A percentile compares a stretch with the other conserved stretches of the same genome.
phyloP scores from a whole-genome alignment of 2,329 filamentous ascomycete species.

The Oidium heveae region DNA sequence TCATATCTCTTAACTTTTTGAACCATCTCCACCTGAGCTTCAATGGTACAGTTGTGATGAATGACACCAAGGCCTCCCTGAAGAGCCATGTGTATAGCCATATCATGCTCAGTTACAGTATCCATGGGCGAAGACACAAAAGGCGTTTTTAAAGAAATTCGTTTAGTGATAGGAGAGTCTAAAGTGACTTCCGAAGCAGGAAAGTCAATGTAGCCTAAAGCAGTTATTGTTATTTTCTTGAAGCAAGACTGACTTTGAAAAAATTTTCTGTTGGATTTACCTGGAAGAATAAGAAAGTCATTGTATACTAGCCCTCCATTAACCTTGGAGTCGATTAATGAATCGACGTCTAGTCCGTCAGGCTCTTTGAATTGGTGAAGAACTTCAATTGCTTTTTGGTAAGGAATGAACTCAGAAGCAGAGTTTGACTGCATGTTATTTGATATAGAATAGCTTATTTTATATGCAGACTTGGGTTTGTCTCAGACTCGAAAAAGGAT shows the following conservation, averaged over 20 bases:
- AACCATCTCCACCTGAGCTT: conserved; percentile 96
- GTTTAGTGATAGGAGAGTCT: conserved; percentile 82
- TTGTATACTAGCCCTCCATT: conserved; percentile 95
- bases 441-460: too few relatives aligned
- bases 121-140: conserved; percentile 98
- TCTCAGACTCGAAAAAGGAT: background rate
- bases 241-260: too few relatives aligned
- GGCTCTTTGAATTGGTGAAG: conserved; percentile 55
- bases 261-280: too few relatives aligned
- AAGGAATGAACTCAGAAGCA: conserved; percentile 34
- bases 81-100: conserved; percentile 93
- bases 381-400: conserved; percentile 50
- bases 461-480: background rate
- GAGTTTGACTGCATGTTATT: background rate
- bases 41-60: conserved; percentile 97
- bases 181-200: conserved; percentile 69
- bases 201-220: conserved; percentile 77
- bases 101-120: conserved; percentile 96
- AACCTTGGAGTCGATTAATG: conserved; percentile 72
- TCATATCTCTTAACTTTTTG: conserved; percentile 97
- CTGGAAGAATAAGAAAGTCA: conserved; percentile 80
- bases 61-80: conserved; percentile 82
- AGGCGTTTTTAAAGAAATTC: conserved; percentile 85
- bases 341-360: conserved; percentile 72
- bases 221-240: too few relatives aligned